Conservation (phyloP, 2,329 filamentous ascomycete genomes). For the Nemania sp. region DNA sequence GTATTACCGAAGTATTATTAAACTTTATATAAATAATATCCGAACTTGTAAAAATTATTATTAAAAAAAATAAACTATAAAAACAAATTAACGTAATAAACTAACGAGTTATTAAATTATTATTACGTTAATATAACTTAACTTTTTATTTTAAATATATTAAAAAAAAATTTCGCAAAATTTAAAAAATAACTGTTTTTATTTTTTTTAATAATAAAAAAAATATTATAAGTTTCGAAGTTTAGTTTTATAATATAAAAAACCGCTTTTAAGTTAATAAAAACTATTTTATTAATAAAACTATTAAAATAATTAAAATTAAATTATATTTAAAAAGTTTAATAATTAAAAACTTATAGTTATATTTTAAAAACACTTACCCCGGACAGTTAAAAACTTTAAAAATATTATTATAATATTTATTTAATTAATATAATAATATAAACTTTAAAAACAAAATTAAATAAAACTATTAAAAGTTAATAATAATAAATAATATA, state of each 20-base stretch:
- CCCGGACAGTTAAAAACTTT: not conserved
- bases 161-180: no score
- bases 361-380: not conserved
- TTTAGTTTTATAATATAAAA: not conserved
- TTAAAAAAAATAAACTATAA: not conserved
- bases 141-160: no score
- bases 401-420: not conserved
- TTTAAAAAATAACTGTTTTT: no score
- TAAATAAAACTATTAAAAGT: not conserved
- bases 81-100: not conserved
- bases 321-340: not conserved
- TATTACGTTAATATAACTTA: not conserved
- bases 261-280: not conserved
- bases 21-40: not conserved
- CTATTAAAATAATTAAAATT: not conserved
- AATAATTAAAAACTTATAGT: not conserved
- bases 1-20: not conserved
- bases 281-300: not conserved
- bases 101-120: not conserved
- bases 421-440: not conserved
- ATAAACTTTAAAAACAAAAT: not conserved
- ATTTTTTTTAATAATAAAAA: no score
- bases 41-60: not conserved
- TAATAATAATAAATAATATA: not conserved
- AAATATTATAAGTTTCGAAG: no score